A percentile compares a stretch with the other conserved stretches of the same genome.
phyloP scores from a whole-genome alignment of 495 filamentous ascomycete genomes.

The Aspergillus ellipticus region DNA sequence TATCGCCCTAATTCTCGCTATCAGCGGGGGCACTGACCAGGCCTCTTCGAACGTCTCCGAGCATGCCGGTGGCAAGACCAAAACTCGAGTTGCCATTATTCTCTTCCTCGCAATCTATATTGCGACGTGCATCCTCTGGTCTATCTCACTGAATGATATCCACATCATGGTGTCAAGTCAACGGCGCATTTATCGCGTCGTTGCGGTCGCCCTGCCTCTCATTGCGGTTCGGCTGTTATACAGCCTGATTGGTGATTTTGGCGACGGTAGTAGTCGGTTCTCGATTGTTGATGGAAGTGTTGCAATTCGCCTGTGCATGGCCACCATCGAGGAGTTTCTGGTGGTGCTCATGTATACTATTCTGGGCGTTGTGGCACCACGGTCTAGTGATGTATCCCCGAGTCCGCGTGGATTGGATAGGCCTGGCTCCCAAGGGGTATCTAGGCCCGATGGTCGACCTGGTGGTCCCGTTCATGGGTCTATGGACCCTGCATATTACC shows the following conservation, averaged over 20 bases:
- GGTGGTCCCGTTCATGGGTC: too few relatives aligned
- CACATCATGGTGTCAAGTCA: conserved; percentile 9
- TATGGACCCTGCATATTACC: too few relatives aligned
- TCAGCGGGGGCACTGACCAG: conserved; percentile 16
- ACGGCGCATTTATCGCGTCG: conserved; percentile 8
- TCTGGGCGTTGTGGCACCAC: conserved; percentile 9
- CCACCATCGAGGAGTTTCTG: conserved; percentile 20
- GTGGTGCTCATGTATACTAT: conserved; percentile 17
- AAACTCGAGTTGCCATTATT: conserved; percentile 13
- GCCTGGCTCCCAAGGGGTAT: too few relatives aligned
- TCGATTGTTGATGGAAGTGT: conserved; percentile 11
- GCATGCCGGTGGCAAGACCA: conserved; percentile 3
- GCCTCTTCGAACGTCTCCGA: conserved; percentile 11
- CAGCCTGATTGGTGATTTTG: conserved; percentile 15
- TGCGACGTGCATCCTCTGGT: conserved; percentile 4
- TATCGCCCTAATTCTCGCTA: conserved; percentile 15
- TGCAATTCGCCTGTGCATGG: conserved; percentile 12
- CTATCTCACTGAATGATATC: conserved; percentile 8
- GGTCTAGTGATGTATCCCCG: background rate
- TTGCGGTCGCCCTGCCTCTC: conserved; percentile 13
- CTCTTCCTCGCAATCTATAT: conserved; percentile 13
- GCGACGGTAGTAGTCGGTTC: conserved; percentile 4
- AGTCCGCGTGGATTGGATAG: too few relatives aligned
- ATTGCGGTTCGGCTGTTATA: conserved; percentile 13
- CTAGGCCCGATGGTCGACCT: too few relatives aligned